These are phyloP conservation scores for Dactylellina haptotyla DNA, from an alignment of 2,329 filamentous ascomycete species.

Conservation along the genomic window DNA sequence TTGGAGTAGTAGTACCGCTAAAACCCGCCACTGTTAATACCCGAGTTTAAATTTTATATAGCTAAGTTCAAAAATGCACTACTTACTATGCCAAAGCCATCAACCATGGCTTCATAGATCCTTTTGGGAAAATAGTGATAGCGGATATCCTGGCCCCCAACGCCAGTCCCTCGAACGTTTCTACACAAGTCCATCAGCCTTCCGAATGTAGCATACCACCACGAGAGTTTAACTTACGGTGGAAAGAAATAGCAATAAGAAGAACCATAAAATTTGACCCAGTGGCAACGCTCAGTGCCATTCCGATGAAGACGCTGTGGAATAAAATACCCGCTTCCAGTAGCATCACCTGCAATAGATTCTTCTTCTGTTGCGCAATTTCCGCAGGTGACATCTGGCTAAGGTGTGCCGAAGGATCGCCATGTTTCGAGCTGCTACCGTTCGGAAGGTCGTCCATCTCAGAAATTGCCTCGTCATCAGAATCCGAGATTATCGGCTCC, in stretches of 20 bases:
- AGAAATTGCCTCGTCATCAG: slow-evolving; percentile 42
- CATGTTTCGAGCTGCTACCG: slow-evolving; percentile 31
- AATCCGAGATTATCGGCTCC: slow-evolving; percentile 33
- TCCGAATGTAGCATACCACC: neutral
- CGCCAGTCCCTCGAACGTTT: slow-evolving; percentile 88
- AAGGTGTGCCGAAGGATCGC: slow-evolving; percentile 16
- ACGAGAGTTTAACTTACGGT: slow-evolving; percentile 60
- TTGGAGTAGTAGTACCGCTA: slow-evolving; percentile 68
- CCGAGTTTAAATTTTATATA: no score
- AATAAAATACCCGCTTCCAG: slow-evolving; percentile 86
- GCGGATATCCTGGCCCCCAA: slow-evolving; percentile 85
- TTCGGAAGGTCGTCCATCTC: slow-evolving; percentile 31
- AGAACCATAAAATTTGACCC: slow-evolving; percentile 83
- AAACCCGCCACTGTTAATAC: neutral
- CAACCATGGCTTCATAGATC: slow-evolving; percentile 75
- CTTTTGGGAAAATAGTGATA: slow-evolving; percentile 74
- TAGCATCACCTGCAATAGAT: slow-evolving; percentile 77
- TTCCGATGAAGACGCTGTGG: slow-evolving; percentile 83
- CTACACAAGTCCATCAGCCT: slow-evolving; percentile 18
- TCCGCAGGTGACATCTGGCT: slow-evolving; percentile 33
- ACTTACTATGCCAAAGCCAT: slow-evolving; percentile 58
- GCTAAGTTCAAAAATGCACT: no score
- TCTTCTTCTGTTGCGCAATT: slow-evolving; percentile 55
- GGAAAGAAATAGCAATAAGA: slow-evolving; percentile 81
- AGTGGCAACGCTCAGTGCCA: slow-evolving; percentile 79